Evolutionary conservation across 768 basidiomycete genomes (phyloP).

Genomic region (Boletellus ananas): DNA sequence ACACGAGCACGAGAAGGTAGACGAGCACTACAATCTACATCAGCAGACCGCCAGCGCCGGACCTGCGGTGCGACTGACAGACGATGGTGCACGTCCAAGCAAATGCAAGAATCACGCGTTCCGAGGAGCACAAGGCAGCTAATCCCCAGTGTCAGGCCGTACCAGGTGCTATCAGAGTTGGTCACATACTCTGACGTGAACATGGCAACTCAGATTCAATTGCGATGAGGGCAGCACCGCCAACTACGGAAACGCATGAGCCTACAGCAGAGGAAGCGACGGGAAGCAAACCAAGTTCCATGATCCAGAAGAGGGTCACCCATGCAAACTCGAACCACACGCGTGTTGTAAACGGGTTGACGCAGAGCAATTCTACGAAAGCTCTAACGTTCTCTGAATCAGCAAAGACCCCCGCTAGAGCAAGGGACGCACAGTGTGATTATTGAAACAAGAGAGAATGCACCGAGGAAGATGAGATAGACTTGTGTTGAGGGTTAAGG

Average conservation of each 20-base stretch:
- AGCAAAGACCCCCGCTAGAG: background rate
- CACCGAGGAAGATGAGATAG: slow-evolving; percentile 59
- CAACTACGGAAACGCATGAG: slow-evolving; percentile 37
- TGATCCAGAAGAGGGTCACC: slow-evolving; percentile 52
- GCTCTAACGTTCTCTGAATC: slow-evolving; percentile 34
- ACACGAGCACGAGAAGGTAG: slow-evolving; percentile 51
- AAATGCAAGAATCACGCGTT: slow-evolving; percentile 54
- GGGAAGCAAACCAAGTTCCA: slow-evolving; percentile 53
- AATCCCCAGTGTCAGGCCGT: background rate
- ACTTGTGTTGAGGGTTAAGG: slow-evolving; percentile 37
- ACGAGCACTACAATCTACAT: slow-evolving; percentile 42
- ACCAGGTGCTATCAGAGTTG: background rate
- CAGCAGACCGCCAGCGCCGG: background rate
- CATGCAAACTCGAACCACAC: slow-evolving; percentile 72
- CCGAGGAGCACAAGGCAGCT: slow-evolving; percentile 44
- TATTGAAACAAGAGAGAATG: slow-evolving; percentile 51
- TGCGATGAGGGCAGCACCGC: slow-evolving; percentile 47
- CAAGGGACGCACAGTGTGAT: slow-evolving; percentile 51
- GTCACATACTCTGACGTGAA: slow-evolving; percentile 23
- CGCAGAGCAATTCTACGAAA: slow-evolving; percentile 55
- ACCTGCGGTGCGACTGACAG: slow-evolving; percentile 32
- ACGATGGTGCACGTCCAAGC: slow-evolving; percentile 48
- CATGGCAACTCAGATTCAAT: slow-evolving; percentile 38
- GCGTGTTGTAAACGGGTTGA: slow-evolving; percentile 48
- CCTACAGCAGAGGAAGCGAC: background rate